Evolutionary conservation across 352 stramenopile species (phyloP), one percentile per base, ranked within the genome.

Genomic region (Globisporangium orthogonon): DNA sequence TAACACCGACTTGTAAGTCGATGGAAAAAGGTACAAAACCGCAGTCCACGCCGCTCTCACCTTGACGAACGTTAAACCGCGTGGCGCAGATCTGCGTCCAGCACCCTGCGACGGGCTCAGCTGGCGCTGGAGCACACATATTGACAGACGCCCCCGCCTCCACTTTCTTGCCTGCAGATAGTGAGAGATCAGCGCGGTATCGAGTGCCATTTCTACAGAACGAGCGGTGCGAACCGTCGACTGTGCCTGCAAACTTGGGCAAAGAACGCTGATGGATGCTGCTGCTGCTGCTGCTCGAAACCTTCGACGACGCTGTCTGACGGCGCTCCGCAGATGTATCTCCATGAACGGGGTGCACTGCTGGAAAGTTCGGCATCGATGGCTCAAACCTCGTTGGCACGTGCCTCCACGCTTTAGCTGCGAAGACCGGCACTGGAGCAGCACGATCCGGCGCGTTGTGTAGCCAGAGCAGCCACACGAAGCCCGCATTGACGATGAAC

Each of bases 51-150:
- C 4, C 13, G 6, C 37, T 17, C 37, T 31, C 54, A 80, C 83
- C 83, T 76, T 89, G 77, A 2, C 83, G 78, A n/a, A 93, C 80
- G n/a, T 91, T 85, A 48, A 90, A 93, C 4, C 78, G 74, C 17
- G 76, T 87, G 4, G 76, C 80, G 29, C 72, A 67, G 17, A 93
- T 71, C 30, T 87, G 75, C 4, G 76, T 69, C 83, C 83, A 93
- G 57, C 71, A 87, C 0, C 76, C 77, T 35, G 56, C 30, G 11
- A 76, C 62, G 23, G 63, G 73, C 30, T 74, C 68, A 1, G 59
- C 58, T 18, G 69, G 61, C 3, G 67, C 60, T 18, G 76, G 56
- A 14, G 66, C 54, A 52, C 77, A 88, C 65, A 78, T 69, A 47
- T 69, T 74, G 23, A 89, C 62, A 1, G 82, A 92, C 4, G 70